These are phyloP conservation scores for Russula earlei DNA, from an alignment of 768 basidiomycete genomes.

Conservation along the genomic window DNA sequence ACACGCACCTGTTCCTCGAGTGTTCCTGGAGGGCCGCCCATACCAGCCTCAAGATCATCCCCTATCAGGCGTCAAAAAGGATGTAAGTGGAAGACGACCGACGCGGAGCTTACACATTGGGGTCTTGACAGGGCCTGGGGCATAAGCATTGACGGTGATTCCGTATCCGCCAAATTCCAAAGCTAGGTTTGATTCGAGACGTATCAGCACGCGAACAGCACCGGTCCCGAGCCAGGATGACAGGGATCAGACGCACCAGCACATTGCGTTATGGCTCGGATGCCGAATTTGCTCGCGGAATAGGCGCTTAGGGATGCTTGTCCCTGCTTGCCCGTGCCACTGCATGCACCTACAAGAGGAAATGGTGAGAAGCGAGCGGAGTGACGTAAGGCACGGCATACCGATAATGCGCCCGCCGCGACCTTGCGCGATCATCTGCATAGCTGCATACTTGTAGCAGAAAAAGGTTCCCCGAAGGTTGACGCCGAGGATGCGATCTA, in stretches of 20 bases:
- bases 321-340: slow-evolving; percentile 1
- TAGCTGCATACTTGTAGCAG: slow-evolving; percentile 22
- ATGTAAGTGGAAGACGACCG: not conserved
- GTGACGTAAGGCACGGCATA: not conserved
- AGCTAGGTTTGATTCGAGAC: slow-evolving; percentile 6
- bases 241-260: slow-evolving; percentile 9
- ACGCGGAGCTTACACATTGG: slow-evolving; percentile 13
- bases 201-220: not conserved
- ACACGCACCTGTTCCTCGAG: slow-evolving; percentile 12
- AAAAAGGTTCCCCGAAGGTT: slow-evolving; percentile 21
- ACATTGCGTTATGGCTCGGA: slow-evolving; percentile 26
- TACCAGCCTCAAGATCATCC: slow-evolving; percentile 4
- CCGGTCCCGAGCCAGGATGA: not conserved
- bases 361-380: not conserved
- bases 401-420: slow-evolving; percentile 23
- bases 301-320: slow-evolving; percentile 22
- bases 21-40: slow-evolving; percentile 3
- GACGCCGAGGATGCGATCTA: slow-evolving; percentile 16
- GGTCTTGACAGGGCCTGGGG: slow-evolving; percentile 20
- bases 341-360: slow-evolving; percentile 12
- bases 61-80: not conserved
- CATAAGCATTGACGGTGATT: slow-evolving; percentile 23
- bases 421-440: slow-evolving; percentile 23
- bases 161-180: slow-evolving; percentile 17
- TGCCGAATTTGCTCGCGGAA: slow-evolving; percentile 26